Evolutionary conservation across 805 yeast species (phyloP), one percentile per base, ranked within the genome.

Genomic region (Teunomyces funiuensis): DNA sequence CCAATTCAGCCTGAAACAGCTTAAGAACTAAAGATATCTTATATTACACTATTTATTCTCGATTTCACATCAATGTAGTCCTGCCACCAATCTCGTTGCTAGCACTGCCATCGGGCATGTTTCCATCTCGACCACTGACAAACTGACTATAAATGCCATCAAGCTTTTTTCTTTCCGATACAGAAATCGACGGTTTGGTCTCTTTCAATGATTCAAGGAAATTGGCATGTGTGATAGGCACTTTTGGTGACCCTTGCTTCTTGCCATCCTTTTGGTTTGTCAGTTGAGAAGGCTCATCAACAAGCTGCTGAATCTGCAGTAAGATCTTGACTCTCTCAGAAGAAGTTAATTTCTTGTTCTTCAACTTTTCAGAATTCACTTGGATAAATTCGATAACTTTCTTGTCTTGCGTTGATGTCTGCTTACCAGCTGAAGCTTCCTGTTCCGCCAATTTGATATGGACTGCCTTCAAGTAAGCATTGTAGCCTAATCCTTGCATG

Each of bases 141-240:
- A 91, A 93, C 55, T 83, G 82, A 15, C 68, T 57, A 57, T 91
- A 91, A 25, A 91, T 83, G 0, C 58, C 63, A 17, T 69, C 60
- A 37, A 91, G 73, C 53, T 88, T 86, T 6, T 51, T 50, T 45
- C 76, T 73, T 54, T 91, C 98, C 14, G 80, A 75, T 0, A 66
- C 61, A 0, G 97, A 89, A 20, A 91, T 88, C 36, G 96, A 87
- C n/a, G 96, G 88, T 50, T 86, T 88, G 1, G 97, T 88, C 41
- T 86, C 95, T 16, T 61, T 55, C 36, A 86, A 63, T 0, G 96
- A 85, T 26, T 72, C 71, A 5, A 69, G 40, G 42, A 91, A 74
- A 54, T 91, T 87, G 6, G 60, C 57, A 9, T 70, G 69, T 4
- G 67, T 61, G 6, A 88, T 79, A 1, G 54, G 44, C 3, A 85